Evolutionary conservation across 495 filamentous ascomycete genomes (phyloP).

Genomic region (Xylaria telfairii): DNA sequence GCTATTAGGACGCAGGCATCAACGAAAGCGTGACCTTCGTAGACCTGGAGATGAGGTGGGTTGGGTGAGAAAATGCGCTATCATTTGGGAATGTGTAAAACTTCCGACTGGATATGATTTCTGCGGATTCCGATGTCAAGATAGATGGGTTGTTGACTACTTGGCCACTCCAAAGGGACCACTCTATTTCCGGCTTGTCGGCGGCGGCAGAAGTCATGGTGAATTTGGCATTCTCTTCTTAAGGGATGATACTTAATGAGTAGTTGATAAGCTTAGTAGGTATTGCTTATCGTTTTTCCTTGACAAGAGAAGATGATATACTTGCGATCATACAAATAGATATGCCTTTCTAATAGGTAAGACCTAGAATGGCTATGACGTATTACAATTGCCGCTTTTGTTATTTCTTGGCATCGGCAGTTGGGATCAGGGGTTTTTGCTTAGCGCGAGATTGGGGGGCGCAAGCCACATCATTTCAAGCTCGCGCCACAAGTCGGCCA

Average conservation of each 20-base stretch:
- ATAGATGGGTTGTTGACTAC: conserved; percentile 20
- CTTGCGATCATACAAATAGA: no score
- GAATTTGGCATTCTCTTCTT: background rate
- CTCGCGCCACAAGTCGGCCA: conserved; percentile 9
- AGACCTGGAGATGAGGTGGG: conserved; percentile 37
- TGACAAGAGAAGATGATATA: background rate
- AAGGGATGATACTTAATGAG: background rate
- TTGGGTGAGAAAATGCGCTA: conserved; percentile 39
- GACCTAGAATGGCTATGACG: background rate
- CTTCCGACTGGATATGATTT: conserved; percentile 38
- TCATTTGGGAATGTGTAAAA: conserved; percentile 38
- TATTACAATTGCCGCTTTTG: no score
- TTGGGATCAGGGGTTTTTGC: background rate
- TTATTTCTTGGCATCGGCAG: background rate
- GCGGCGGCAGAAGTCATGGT: conserved; percentile 1
- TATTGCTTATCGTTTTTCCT: background rate
- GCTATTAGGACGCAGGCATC: conserved; percentile 1
- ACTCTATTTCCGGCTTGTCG: background rate
- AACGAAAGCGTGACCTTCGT: conserved; percentile 27
- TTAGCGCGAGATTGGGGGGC: no score
- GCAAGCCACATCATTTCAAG: conserved; percentile 10
- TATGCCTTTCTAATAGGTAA: no score
- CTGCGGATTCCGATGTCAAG: conserved; percentile 32
- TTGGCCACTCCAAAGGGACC: background rate
- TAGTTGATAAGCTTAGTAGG: background rate